A percentile compares a stretch with the other conserved stretches of the same genome.
These are phyloP conservation scores for Podospora comata DNA, from an alignment of 495 filamentous ascomycete species.

Conservation along the genomic window DNA sequence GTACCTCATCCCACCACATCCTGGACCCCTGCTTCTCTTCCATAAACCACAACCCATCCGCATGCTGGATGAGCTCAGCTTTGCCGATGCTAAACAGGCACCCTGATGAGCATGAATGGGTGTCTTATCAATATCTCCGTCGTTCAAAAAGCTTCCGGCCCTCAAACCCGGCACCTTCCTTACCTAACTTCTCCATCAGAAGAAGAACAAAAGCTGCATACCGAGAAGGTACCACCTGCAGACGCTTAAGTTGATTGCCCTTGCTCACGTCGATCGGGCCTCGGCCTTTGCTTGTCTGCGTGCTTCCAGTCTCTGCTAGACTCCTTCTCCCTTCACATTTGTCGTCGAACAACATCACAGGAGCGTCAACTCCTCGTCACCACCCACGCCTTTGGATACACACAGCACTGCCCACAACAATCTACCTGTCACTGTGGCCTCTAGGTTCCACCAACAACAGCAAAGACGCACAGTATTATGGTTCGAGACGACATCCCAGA, in stretches of 20 bases:
- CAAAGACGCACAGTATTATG: background rate
- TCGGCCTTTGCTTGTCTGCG: background rate
- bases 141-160: conserved; percentile 29
- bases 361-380: conserved; percentile 2
- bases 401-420: background rate
- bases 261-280: conserved; percentile 23
- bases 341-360: conserved; percentile 1
- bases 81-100: conserved; percentile 21
- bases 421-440: background rate
- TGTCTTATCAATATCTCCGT: conserved; percentile 30
- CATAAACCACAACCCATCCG: background rate
- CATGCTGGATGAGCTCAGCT: conserved; percentile 23
- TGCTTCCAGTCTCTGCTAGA: conserved; percentile 14
- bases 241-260: conserved; percentile 24
- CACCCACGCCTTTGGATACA: background rate
- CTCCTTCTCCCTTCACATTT: conserved; percentile 19
- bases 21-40: background rate
- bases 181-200: conserved; percentile 7
- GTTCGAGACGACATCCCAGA: background rate
- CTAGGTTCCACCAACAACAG: background rate
- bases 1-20: background rate
- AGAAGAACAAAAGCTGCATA: background rate
- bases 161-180: conserved; percentile 10
- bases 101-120: conserved; percentile 3
- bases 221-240: conserved; percentile 21